phyloP scores from a whole-genome alignment of 1,139 yeast species.

The Debaryomyces sp. region DNA sequence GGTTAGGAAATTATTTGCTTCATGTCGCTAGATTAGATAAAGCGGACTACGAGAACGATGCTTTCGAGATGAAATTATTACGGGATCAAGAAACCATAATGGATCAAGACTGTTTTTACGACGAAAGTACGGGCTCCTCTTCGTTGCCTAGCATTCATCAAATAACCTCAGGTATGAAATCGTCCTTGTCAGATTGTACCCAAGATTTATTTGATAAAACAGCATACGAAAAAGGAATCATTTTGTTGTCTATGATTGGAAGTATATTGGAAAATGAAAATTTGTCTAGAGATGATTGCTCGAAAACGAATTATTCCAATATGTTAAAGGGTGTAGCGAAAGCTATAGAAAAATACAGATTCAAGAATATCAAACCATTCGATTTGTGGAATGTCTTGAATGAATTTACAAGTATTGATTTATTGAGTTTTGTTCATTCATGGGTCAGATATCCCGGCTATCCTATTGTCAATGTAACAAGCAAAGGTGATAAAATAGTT shows the following conservation, averaged over 20 bases:
- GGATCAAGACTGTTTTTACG: slow-evolving; percentile 39
- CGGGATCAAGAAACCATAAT: slow-evolving; percentile 43
- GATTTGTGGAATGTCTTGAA: slow-evolving; percentile 57
- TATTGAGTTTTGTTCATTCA: slow-evolving; percentile 49
- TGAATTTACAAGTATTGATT: slow-evolving; percentile 31
- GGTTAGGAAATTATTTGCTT: slow-evolving; percentile 55
- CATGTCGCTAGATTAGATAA: slow-evolving; percentile 28
- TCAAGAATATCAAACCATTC: slow-evolving; percentile 49
- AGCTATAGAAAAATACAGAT: slow-evolving; percentile 41
- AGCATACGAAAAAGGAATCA: slow-evolving; percentile 68
- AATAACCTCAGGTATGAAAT: slow-evolving; percentile 23
- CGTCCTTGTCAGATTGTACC: slow-evolving; percentile 43
- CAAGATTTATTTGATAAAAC: slow-evolving; percentile 49
- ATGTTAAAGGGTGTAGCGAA: slow-evolving; percentile 42
- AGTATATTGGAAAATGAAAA: slow-evolving; percentile 42
- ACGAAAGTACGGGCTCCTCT: slow-evolving; percentile 23
- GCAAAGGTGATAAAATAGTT: slow-evolving; percentile 28
- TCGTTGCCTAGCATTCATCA: slow-evolving; percentile 29
- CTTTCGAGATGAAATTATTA: slow-evolving; percentile 31
- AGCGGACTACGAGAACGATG: slow-evolving; percentile 20
- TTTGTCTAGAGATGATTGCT: slow-evolving; percentile 8
- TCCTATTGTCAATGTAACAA: slow-evolving; percentile 52
- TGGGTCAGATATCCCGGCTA: slow-evolving; percentile 64
- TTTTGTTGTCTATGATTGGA: slow-evolving; percentile 58
- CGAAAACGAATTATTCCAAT: slow-evolving; percentile 23